phyloP scores from a whole-genome alignment of 2,329 filamentous ascomycete species.

The Sclerotiophoma versabilis region DNA sequence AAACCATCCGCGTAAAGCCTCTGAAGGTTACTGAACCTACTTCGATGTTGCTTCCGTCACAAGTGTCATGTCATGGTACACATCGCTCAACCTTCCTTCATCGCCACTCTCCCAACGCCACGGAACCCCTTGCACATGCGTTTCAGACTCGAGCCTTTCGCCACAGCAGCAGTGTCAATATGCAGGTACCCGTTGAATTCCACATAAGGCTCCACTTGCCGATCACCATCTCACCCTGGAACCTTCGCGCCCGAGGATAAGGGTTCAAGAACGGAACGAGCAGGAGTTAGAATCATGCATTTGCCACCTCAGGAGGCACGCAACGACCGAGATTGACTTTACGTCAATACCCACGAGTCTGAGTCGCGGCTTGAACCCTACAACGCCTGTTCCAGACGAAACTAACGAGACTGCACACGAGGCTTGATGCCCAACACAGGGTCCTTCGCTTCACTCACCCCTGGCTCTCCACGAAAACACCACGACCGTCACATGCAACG shows the following conservation, averaged over 20 bases:
- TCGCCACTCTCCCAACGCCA: conserved; percentile 7
- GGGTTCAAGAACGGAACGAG: not conserved
- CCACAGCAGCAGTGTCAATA: conserved; percentile 13
- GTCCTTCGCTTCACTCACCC: not conserved
- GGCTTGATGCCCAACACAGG: no score
- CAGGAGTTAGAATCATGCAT: not conserved
- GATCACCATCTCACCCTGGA: not conserved
- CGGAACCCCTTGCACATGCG: conserved; percentile 1
- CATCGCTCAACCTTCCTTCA: conserved; percentile 8
- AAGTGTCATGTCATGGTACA: conserved; percentile 8
- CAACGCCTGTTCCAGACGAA: not conserved
- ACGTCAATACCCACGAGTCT: not conserved
- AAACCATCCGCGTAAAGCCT: not conserved
- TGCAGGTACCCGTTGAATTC: conserved; percentile 13
- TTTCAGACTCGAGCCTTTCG: conserved; percentile 4
- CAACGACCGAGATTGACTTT: not conserved
- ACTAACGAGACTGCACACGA: not conserved
- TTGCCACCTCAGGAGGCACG: conserved; percentile 3
- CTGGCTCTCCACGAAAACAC: no score
- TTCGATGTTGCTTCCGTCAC: not conserved
- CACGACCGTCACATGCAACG: no score
- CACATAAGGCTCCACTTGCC: conserved; percentile 2
- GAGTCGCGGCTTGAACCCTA: conserved; percentile 5
- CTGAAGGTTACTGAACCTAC: not conserved
- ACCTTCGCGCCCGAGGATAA: not conserved